Base-by-base conservation (phyloP, 768 basidiomycete species). In the Chalciporus piperatus region DNA sequence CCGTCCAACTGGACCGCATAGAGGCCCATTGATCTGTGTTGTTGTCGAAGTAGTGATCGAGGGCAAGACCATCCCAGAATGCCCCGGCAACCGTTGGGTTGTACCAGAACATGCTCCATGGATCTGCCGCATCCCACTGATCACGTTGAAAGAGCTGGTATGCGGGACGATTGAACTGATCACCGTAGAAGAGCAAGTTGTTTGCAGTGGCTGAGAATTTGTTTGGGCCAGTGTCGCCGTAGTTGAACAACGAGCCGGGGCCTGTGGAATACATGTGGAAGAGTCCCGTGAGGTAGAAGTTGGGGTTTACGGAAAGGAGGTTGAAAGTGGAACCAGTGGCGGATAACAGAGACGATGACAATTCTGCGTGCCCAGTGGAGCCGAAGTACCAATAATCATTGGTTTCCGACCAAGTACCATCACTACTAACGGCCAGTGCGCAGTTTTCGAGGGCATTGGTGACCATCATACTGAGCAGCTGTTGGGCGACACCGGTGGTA, bases 371-470 rank as follows among this genome's bases (percentile, higher is more conserved):
- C 14, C 83, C 92, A 8, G 91, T 95, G 33, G 86, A 90, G 65
- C 93, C 95, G 60, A 96, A 98, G 70, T 91, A 92, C 91, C 92
- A 94, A 64, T 93, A 96, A 70, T 98, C 91, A 32, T 90, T 77
- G 0, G 94, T 97, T 71, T 99, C 97, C 20, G 81, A 73, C 94
- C 96, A 98, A 16, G 91, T 86, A 14, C 96, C 95, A 63, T 97
- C 94, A 30, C 73, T 66, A 13, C 75, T 76, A 14, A 78, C 71
- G 19, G 76, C 87, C 17, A 72, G 55, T 4, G 79, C 87, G 67
- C 97, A 98, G 66, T 92, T 91, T 50, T 73, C 59, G 47, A 83
- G 76, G 14, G 93, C 93, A 66, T 90, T 92, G 50, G 79, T 65
- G 39, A 94, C 71, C 14, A 90, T 87, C 54, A 81, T 67, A 25